Percentiles rank a stretch among this genome's conserved stretches.
Evolutionary conservation across 1,139 yeast species (phyloP).

Genomic region (Suhomyces wounanorum): DNA sequence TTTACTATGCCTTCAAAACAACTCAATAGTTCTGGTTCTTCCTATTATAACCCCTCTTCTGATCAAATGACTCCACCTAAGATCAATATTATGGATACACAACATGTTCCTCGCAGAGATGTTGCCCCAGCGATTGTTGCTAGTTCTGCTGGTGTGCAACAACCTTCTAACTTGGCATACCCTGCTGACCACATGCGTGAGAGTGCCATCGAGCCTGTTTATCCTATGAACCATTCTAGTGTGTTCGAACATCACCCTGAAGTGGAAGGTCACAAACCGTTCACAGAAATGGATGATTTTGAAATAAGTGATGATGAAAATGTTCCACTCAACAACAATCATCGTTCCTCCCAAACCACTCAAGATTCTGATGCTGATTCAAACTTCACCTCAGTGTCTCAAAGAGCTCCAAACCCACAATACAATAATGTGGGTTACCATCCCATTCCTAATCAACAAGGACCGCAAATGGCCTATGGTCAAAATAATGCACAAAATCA

Average conservation of each 20-base stretch:
- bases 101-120: slow-evolving; percentile 14
- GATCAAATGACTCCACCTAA: slow-evolving; percentile 4
- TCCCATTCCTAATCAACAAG: slow-evolving; percentile 16
- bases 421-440: slow-evolving; percentile 28
- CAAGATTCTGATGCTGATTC: slow-evolving; percentile 45
- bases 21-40: slow-evolving; percentile 11
- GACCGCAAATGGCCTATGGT: slow-evolving; percentile 7
- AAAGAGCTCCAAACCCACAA: slow-evolving; percentile 70
- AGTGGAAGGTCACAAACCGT: slow-evolving; percentile 52
- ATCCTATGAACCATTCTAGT: slow-evolving; percentile 20
- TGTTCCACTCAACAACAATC: slow-evolving; percentile 9
- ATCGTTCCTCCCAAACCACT: slow-evolving; percentile 1
- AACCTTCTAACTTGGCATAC: slow-evolving; percentile 24
- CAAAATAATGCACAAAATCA: slow-evolving; percentile 14
- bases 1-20: slow-evolving; percentile 25
- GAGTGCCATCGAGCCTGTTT: slow-evolving; percentile 10
- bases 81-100: slow-evolving; percentile 9
- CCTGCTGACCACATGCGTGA: slow-evolving; percentile 15
- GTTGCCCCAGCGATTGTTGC: slow-evolving; percentile 38
- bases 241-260: slow-evolving; percentile 51
- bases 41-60: slow-evolving; percentile 10
- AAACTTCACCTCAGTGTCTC: slow-evolving; percentile 78
- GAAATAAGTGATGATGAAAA: slow-evolving; percentile 22
- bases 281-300: slow-evolving; percentile 43
- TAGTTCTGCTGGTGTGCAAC: slow-evolving; percentile 27